phyloP scores from a whole-genome alignment of 2,329 filamentous ascomycete species.

The Monascus ruber region DNA sequence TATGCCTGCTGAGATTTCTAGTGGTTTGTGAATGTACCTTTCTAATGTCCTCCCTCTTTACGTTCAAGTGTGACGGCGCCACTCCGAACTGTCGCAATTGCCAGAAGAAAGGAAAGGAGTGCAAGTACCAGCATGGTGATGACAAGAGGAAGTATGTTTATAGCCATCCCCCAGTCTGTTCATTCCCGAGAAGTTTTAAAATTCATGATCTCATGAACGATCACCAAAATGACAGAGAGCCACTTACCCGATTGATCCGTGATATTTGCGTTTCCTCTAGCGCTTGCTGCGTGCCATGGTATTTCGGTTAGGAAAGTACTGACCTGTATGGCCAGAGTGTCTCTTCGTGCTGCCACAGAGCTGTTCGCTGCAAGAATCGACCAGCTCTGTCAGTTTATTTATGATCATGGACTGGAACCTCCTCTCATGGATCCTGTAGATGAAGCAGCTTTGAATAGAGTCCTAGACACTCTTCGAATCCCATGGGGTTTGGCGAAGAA shows the following conservation, averaged over 20 bases:
- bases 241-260: too few species aligned
- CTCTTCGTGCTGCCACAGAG: conserved; percentile 25
- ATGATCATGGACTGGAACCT: conserved; percentile 27
- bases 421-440: conserved; percentile 29
- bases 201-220: too few species aligned
- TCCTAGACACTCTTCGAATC: conserved; percentile 26
- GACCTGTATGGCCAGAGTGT: conserved; percentile 13
- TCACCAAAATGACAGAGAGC: too few species aligned
- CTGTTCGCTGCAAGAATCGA: conserved; percentile 28
- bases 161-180: too few species aligned
- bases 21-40: too few species aligned
- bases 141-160: conserved; percentile 28
- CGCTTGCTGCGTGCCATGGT: too few species aligned
- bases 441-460: conserved; percentile 26
- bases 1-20: conserved; percentile 10
- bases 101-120: conserved; percentile 26
- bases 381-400: conserved; percentile 30
- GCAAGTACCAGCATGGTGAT: conserved; percentile 29
- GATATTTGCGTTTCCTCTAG: too few species aligned
- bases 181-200: too few species aligned
- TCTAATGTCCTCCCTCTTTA: conserved; percentile 2
- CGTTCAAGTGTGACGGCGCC: conserved; percentile 24
- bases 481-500: conserved; percentile 13
- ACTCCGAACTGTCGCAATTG: conserved; percentile 29
- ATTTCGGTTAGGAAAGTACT: too few species aligned